A percentile compares a stretch with the other conserved stretches of the same genome.
Conservation (phyloP, 768 basidiomycete genomes). For the Lactarius tabidus region DNA sequence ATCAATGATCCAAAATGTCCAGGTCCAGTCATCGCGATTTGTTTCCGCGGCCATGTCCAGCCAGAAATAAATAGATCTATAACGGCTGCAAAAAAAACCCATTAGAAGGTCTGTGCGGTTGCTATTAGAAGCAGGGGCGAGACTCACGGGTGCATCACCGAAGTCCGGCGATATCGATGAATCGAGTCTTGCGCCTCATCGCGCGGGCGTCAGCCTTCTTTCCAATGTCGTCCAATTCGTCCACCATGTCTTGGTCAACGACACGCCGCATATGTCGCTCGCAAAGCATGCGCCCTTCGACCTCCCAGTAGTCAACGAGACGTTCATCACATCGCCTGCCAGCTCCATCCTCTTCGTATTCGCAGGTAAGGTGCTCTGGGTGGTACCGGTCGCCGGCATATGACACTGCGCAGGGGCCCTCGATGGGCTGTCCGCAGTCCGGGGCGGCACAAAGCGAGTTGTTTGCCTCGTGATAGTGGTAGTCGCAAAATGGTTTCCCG, state of each 20-base stretch:
- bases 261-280: conserved; percentile 63
- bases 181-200: conserved; percentile 74
- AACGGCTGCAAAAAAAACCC: not conserved
- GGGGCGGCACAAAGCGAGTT: conserved; percentile 79
- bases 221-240: conserved; percentile 18
- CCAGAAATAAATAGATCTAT: not conserved
- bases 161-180: conserved; percentile 59
- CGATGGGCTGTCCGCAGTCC: conserved; percentile 82
- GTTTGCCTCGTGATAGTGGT: conserved; percentile 92
- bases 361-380: conserved; percentile 84
- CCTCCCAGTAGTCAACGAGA: conserved; percentile 84
- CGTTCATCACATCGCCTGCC: conserved; percentile 43
- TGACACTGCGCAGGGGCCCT: conserved; percentile 89
- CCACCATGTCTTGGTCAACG: conserved; percentile 28
- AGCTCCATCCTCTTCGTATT: conserved; percentile 43
- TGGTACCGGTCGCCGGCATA: conserved; percentile 80
- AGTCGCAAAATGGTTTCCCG: conserved; percentile 86
- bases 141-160: conserved; percentile 13
- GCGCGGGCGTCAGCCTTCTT: conserved; percentile 42
- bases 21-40: not conserved
- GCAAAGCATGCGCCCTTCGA: conserved; percentile 81
- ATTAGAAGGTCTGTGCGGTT: too few relatives aligned
- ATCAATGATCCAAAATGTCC: not conserved
- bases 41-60: too few relatives aligned
- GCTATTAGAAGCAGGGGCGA: not conserved